Evolutionary conservation across 2,329 filamentous ascomycete genomes (phyloP).

Genomic region (Scedosporium minutisporum): DNA sequence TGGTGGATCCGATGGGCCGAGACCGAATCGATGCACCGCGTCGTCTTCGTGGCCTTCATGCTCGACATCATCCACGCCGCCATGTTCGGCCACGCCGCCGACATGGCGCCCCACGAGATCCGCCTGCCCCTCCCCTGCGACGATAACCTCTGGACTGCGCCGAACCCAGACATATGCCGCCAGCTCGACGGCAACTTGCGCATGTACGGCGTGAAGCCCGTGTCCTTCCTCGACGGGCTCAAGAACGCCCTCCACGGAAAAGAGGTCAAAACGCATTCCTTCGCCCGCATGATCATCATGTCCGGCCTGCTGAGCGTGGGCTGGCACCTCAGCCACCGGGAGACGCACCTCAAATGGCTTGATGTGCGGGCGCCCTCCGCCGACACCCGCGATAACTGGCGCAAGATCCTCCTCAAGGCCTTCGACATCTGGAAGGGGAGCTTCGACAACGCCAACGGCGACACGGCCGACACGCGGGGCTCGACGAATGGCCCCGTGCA

Average conservation of each 20-base stretch:
- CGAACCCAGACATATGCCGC: constrained; percentile 66
- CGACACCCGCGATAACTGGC: constrained; percentile 64
- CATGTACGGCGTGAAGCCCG: constrained; percentile 68
- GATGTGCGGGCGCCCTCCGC: constrained; percentile 54
- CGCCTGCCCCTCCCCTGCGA: constrained; percentile 78
- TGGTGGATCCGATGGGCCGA: constrained; percentile 88
- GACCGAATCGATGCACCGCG: constrained; percentile 75
- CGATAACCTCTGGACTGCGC: constrained; percentile 76
- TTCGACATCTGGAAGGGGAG: constrained; percentile 84
- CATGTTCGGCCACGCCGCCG: constrained; percentile 84
- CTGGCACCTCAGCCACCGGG: constrained; percentile 83
- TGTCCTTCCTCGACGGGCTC: constrained; percentile 74
- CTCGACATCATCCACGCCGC: constrained; percentile 82
- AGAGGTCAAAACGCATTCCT: constrained; percentile 74
- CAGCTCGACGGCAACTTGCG: constrained; percentile 67
- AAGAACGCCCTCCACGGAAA: constrained; percentile 76
- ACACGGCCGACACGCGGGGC: constrained; percentile 32
- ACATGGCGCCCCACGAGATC: constrained; percentile 88
- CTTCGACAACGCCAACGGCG: constrained; percentile 53
- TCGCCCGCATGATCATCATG: constrained; percentile 85
- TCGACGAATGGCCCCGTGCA: constrained; percentile 56
- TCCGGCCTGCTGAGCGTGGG: constrained; percentile 81
- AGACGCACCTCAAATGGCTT: constrained; percentile 74
- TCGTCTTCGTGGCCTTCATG: constrained; percentile 83
- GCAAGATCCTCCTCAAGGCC: constrained; percentile 62